Base-by-base conservation (phyloP, 2,329 filamentous ascomycete genomes). In the Fusarium sp. region DNA sequence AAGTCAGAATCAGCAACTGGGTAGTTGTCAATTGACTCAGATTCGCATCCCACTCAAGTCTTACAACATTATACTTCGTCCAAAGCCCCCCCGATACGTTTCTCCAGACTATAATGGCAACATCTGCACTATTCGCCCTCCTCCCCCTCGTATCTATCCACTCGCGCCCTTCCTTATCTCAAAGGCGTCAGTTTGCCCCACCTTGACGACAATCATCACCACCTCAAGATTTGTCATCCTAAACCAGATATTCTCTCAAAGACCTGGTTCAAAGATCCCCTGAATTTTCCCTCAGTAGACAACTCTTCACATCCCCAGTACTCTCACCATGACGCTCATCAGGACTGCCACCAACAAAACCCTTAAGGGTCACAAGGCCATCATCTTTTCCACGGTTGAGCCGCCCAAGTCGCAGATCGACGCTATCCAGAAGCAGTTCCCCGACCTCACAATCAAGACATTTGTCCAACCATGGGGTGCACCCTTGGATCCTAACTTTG, bases 341-440 rank as follows among this genome's bases (percentile, higher is more conserved):
- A 61, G 21, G 8, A 45, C 52, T 1, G 40, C 6, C 43, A 65
- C 63, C 2, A 82, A 83, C 73, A 76, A 73, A 52, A 80, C 81
- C 36, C 78, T 86, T 45, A 77, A 77, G n/a, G 84, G 83, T 43
- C 84, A 87, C 75, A 84, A 83, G 65, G 80, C 87, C 26, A 67
- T 87, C 24, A 71, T 85, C 51, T 65, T 85, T 8, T 67, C 77
- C 5, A 78, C 79, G 1, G 74, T 69, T 49, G 67, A 73, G 3
- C 75, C 78, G 0, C 75, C 82, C 0, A 36, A 72, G 0, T 75
- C 67, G 3, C 81, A 79, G 54, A 47, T 82, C 17, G 78, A 81
- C 6, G 67, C 71, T 11, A 75, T 87, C 7, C 75, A 77, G 36
- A 62, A 73, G 8, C 67, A 76, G 39, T 87, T 82, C 56, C 83